Base-by-base conservation (phyloP, 2,329 filamentous ascomycete species). In the Nothophoma quercina region DNA sequence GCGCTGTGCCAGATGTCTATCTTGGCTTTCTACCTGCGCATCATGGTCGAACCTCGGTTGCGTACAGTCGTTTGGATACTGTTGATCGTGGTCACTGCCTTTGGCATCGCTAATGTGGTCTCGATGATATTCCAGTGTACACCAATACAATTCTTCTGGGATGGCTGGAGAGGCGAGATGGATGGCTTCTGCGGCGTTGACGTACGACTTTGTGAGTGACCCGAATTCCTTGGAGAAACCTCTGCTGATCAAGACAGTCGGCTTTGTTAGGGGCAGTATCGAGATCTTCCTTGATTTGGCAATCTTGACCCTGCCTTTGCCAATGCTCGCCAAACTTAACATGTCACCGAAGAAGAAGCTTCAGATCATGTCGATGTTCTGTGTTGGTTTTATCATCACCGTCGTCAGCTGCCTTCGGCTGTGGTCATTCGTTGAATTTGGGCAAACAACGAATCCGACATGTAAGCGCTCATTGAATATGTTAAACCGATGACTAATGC, bases 101-200 rank as follows among this genome's bases (percentile, higher is more conserved):
- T 70, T 51, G 67, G 67, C 12, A 30, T 71, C 29, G 59, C 51
- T 6, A 70, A 68, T 46, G 49, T 58, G 4, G 53, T 68, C 29
- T 13, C 63, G 18, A 75, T 76, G 35, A 57, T 65, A n/a, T 65
- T 68, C 38, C 72, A 77, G 33, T 78, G 75, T 49, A 56, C 51
- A 5, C 77, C 76, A 1, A 60, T 77, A 7, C 41, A 51, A 2
- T 73, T 69, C 15, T 75, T 75, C 30, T 78, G 76, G 76, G 60
- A 70, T n/a, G 72, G 69, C 16, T 78, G 75, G 76, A 69, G 67
- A 28, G 68, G 68, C 10, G 67, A 75, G 29, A 67, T 63, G 25
- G 19, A 62, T 13, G 73, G 68, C n/a, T 48, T 63, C 15, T 65
- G 61, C 36, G 72, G 71, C 55, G 69, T 76, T 19, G 63, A 77